Evolutionary conservation across 2,329 filamentous ascomycete species (phyloP).

Genomic region (Penicillium sp.): DNA sequence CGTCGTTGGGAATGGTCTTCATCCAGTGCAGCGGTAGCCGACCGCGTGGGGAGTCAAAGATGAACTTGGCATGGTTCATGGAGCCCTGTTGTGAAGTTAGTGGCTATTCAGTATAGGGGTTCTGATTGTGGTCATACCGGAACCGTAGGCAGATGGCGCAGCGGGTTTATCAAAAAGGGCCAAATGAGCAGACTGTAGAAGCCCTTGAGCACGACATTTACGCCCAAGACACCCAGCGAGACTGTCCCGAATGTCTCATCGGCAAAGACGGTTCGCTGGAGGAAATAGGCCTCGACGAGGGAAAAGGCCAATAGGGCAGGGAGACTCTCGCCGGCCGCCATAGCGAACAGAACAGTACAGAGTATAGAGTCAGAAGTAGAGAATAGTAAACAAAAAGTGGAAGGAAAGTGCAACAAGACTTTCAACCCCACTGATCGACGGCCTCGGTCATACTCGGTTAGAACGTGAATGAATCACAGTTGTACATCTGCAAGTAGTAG

Average conservation of each 20-base stretch:
- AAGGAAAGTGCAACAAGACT: background rate
- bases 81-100: slow-evolving; percentile 18
- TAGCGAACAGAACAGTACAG: background rate
- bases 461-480: too few relatives aligned
- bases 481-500: too few relatives aligned
- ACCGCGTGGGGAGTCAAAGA: slow-evolving; percentile 35
- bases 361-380: background rate
- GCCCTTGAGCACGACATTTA: slow-evolving; percentile 24
- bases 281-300: slow-evolving; percentile 27
- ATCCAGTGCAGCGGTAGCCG: slow-evolving; percentile 44
- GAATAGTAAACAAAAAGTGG: background rate
- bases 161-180: slow-evolving; percentile 48
- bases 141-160: slow-evolving; percentile 49
- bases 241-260: slow-evolving; percentile 25
- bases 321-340: slow-evolving; percentile 7
- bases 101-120: too few relatives aligned
- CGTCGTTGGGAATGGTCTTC: slow-evolving; percentile 52
- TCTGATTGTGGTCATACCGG: slow-evolving; percentile 7
- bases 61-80: slow-evolving; percentile 24
- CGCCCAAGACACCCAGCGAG: slow-evolving; percentile 18
- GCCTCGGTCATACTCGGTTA: background rate
- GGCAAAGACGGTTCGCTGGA: slow-evolving; percentile 26
- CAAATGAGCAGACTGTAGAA: slow-evolving; percentile 47
- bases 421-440: background rate
- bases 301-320: slow-evolving; percentile 19